Evolutionary conservation across 169 alveolate genomes (phyloP), one percentile per base, ranked within the genome.

Genomic region (Plasmodium coatneyi): DNA sequence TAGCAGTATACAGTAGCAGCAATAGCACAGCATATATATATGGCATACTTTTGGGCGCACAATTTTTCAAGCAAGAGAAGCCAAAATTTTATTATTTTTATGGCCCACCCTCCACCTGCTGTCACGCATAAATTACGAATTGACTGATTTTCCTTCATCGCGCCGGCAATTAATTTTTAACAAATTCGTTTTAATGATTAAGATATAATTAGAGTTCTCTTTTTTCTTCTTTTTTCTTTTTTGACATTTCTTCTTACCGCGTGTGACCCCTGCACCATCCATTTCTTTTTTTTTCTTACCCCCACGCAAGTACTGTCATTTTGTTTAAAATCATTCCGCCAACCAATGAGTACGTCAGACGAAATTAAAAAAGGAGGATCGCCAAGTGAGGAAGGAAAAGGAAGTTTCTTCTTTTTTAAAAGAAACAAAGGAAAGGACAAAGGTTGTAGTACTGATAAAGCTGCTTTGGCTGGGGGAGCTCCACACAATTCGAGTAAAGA

Each of bases 371-470:
- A 78, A 60, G 34, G n/a, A 78, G 66, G 54, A 78, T n/a, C 2
- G 25, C 84, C 66, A 3, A 7, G 32, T 28, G 54, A 78, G 66
- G 84, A 30, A 78, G 84, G 54, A 78, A 78, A 36, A 72, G 19
- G 36, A 12, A 19, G 9, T 72, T 41, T 6, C 25, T 3, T 7
- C 66, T 6, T 78, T 41, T 78, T 78, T n/a, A 78, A 4, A 6
- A 12, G 41, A 14, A 25, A 25, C 76, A 3, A 19, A 2, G 76
- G 34, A n/a, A 19, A 5, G 34, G 34, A 25, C 76, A 60, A 78
- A 78, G 30, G 30, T 78, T 39, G 30, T 78, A 19, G 30, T 39
- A 19, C 32, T 78, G 56, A 32, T 78, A n/a, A 78, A n/a, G 84
- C 76, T 25, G 34, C 5, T 22, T 60, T 60, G 34, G 34, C 0